These are phyloP conservation scores for Huntiella bhutanensis DNA, from an alignment of 2,329 filamentous ascomycete species.

Conservation along the genomic window DNA sequence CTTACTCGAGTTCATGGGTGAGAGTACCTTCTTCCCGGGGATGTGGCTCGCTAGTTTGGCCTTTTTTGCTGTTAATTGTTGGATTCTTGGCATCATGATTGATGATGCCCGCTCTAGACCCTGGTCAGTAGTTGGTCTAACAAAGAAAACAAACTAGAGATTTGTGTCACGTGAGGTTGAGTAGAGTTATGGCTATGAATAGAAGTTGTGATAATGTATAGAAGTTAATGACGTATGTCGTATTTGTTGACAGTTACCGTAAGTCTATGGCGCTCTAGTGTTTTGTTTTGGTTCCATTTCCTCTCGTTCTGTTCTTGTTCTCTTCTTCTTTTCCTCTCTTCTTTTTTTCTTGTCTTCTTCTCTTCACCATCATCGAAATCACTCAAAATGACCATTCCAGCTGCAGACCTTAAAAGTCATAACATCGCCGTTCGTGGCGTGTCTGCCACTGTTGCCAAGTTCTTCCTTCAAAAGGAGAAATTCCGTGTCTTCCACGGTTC, in stretches of 20 bases:
- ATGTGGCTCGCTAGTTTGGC: constrained; percentile 55
- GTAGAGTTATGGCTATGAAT: constrained; percentile 4
- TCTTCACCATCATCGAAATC: neutral
- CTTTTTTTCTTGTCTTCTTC: constrained; percentile 14
- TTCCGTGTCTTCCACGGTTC: constrained; percentile 64
- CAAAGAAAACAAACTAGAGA: neutral
- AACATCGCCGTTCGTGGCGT: constrained; percentile 25
- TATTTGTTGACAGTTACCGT: no score
- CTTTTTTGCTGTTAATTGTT: constrained; percentile 76
- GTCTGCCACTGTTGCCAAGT: constrained; percentile 24
- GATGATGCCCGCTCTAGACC: constrained; percentile 31
- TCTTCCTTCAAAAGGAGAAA: constrained; percentile 26
- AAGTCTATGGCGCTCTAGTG: no score
- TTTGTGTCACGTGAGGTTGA: neutral
- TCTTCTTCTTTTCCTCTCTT: constrained; percentile 13
- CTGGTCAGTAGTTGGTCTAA: neutral
- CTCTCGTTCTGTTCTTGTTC: neutral
- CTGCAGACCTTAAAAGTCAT: constrained; percentile 18
- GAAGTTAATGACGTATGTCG: neutral
- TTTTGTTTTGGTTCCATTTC: no score
- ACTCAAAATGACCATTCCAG: neutral
- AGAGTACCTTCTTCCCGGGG: constrained; percentile 69
- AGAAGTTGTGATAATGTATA: constrained; percentile 8
- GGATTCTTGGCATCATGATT: constrained; percentile 69
- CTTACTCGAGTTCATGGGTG: constrained; percentile 58